Evolutionary conservation across 441 rosid genomes (phyloP).

Genomic region (Gossypium schwendimanii): DNA sequence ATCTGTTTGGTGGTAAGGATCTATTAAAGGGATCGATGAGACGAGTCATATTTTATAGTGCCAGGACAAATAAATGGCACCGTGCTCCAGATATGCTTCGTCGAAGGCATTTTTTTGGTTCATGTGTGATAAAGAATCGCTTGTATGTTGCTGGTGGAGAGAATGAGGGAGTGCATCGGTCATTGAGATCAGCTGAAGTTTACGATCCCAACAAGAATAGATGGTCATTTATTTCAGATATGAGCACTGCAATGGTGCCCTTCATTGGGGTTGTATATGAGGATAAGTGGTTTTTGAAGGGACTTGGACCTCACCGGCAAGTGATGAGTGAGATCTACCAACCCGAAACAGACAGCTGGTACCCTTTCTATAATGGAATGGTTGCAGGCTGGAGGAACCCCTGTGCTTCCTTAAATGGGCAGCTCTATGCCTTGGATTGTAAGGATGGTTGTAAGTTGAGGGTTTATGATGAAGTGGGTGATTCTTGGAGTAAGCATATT

Average conservation of each 20-base stretch:
- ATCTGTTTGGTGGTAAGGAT: conserved; percentile 54
- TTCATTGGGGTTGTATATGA: conserved; percentile 44
- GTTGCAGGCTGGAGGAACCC: conserved; percentile 54
- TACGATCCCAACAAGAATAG: conserved; percentile 54
- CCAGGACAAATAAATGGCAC: conserved; percentile 51
- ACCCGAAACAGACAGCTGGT: conserved; percentile 40
- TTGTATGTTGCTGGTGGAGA: conserved; percentile 56
- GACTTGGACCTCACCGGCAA: conserved; percentile 42
- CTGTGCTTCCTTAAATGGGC: conserved; percentile 34
- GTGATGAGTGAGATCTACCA: conserved; percentile 46
- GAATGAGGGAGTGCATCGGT: conserved; percentile 41
- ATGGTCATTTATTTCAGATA: conserved; percentile 45
- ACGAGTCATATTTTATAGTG: conserved; percentile 44
- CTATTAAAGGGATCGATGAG: conserved; percentile 47
- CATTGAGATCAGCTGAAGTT: conserved; percentile 45
- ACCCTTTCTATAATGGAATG: conserved; percentile 42
- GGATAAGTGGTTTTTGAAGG: conserved; percentile 48
- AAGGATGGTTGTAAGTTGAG: conserved; percentile 47
- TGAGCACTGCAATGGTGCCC: conserved; percentile 53
- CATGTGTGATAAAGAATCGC: conserved; percentile 53
- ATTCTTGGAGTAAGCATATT: conserved; percentile 43
- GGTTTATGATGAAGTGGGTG: conserved; percentile 39
- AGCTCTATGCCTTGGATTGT: conserved; percentile 46
- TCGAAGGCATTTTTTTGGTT: conserved; percentile 45
- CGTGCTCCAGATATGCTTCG: conserved; percentile 56